phyloP scores from a whole-genome alignment of 805 yeast genomes.

The Metschnikowia kunwiensis region DNA sequence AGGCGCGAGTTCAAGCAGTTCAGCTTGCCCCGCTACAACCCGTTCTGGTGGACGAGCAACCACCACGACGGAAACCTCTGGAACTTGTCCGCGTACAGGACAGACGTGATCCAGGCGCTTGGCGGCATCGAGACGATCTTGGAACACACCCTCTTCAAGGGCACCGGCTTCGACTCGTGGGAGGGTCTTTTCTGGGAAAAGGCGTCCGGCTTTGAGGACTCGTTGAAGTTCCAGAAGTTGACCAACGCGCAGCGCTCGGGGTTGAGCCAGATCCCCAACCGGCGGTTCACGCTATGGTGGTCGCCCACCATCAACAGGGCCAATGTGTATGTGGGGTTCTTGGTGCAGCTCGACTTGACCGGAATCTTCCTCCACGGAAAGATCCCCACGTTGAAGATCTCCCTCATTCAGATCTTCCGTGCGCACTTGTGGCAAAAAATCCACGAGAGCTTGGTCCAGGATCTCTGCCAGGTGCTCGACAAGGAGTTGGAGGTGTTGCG shows the following conservation, averaged over 20 bases:
- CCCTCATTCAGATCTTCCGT: constrained; percentile 91
- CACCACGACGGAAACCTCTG: constrained; percentile 95
- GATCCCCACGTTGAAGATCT: constrained; percentile 93
- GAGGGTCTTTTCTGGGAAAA: constrained; percentile 99
- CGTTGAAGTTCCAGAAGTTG: constrained; percentile 87
- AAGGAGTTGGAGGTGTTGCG: constrained; percentile 79
- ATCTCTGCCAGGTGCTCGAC: constrained; percentile 88
- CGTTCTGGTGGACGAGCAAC: constrained; percentile 95
- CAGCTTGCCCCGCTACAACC: constrained; percentile 68
- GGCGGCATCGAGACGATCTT: constrained; percentile 97
- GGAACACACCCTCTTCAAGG: constrained; percentile 92
- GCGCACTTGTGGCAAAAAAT: constrained; percentile 99
- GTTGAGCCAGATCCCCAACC: constrained; percentile 93
- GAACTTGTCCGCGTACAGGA: constrained; percentile 88
- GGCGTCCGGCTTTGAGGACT: constrained; percentile 95
- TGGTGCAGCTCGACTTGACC: constrained; percentile 92
- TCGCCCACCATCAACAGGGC: constrained; percentile 98
- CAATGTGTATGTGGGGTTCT: constrained; percentile 94
- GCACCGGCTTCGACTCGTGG: constrained; percentile 97
- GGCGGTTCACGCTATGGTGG: constrained; percentile 99
- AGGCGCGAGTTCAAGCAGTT: constrained; percentile 76
- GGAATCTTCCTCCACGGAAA: constrained; percentile 97
- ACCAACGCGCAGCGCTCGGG: constrained; percentile 98
- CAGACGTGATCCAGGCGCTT: constrained; percentile 93
- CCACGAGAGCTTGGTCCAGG: constrained; percentile 92